Percentiles rank a stretch among this genome's conserved stretches.
Conservation (phyloP, 495 filamentous ascomycete species). For the Aspergillus saccharolyticus region DNA sequence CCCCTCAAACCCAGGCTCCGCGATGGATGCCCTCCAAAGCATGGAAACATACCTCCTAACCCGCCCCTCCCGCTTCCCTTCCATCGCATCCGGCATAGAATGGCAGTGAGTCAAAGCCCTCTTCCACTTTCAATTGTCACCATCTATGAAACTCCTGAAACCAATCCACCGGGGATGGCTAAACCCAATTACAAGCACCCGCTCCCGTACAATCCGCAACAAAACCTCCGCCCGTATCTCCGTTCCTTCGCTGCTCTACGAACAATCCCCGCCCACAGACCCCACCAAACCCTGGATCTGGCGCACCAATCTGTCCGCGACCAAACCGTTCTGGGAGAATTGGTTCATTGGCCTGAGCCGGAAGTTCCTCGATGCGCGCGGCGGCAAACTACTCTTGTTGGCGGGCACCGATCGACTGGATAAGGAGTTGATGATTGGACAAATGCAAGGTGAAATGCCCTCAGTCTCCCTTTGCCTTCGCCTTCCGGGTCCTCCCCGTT, state of each 20-base stretch:
- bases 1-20: slow-evolving; percentile 41
- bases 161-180: no score
- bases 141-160: background rate
- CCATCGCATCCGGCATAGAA: slow-evolving; percentile 72
- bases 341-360: slow-evolving; percentile 87
- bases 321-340: slow-evolving; percentile 87
- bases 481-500: no score
- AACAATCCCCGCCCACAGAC: slow-evolving; percentile 35
- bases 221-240: slow-evolving; percentile 71
- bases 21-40: slow-evolving; percentile 87
- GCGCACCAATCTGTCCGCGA: slow-evolving; percentile 78
- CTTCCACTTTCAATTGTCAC: background rate
- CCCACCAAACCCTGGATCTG: slow-evolving; percentile 60
- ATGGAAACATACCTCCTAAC: slow-evolving; percentile 90
- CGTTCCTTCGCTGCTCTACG: slow-evolving; percentile 74
- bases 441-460: slow-evolving; percentile 73
- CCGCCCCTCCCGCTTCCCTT: slow-evolving; percentile 72
- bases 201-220: slow-evolving; percentile 85
- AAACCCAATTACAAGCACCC: slow-evolving; percentile 50
- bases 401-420: slow-evolving; percentile 93
- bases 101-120: slow-evolving; percentile 69
- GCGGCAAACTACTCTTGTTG: slow-evolving; percentile 85
- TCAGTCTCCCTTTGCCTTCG: no score
- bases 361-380: slow-evolving; percentile 79
- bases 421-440: slow-evolving; percentile 92